These are phyloP conservation scores for Tetrapyrgos nigripes DNA, from an alignment of 1,284 basidiomycete species.

Conservation along the genomic window DNA sequence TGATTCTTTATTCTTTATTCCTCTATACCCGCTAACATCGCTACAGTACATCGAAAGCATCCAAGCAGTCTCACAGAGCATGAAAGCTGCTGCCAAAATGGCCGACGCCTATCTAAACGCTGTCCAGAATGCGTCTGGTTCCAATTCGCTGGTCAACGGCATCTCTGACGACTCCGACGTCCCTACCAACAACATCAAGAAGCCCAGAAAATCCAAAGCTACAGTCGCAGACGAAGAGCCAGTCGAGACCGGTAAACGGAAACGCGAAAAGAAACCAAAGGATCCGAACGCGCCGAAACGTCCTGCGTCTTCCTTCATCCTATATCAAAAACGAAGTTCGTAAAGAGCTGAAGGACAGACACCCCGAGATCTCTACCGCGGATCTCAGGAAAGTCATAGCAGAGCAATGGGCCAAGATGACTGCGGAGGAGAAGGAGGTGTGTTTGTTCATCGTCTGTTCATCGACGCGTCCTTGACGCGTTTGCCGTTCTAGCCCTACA, in stretches of 20 bases:
- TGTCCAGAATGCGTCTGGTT: constrained; percentile 29
- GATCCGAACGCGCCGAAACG: constrained; percentile 96
- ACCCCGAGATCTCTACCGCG: constrained; percentile 72
- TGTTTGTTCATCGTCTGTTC: constrained; percentile 28
- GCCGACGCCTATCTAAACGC: constrained; percentile 60
- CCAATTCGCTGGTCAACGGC: constrained; percentile 3
- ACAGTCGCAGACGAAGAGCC: constrained; percentile 41
- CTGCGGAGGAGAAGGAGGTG: constrained; percentile 78
- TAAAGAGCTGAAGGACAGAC: constrained; percentile 67
- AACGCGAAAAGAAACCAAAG: constrained; percentile 65
- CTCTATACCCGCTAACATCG: constrained; percentile 51
- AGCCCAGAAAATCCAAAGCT: constrained; percentile 55
- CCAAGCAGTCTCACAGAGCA: constrained; percentile 56
- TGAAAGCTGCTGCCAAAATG: constrained; percentile 63
- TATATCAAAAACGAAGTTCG: constrained; percentile 96
- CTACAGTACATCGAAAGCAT: constrained; percentile 46
- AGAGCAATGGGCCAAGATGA: constrained; percentile 76
- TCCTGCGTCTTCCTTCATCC: constrained; percentile 92
- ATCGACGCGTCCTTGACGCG: constrained; percentile 22
- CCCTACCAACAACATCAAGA: background rate
- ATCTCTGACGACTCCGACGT: constrained; percentile 21
- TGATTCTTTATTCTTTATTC: constrained; percentile 6
- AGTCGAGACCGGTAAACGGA: constrained; percentile 50
- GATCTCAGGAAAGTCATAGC: constrained; percentile 80
- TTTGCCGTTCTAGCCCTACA: constrained; percentile 39